phyloP scores from a whole-genome alignment of 345 rosid genomes.

The Eucalyptus tenuipes region DNA sequence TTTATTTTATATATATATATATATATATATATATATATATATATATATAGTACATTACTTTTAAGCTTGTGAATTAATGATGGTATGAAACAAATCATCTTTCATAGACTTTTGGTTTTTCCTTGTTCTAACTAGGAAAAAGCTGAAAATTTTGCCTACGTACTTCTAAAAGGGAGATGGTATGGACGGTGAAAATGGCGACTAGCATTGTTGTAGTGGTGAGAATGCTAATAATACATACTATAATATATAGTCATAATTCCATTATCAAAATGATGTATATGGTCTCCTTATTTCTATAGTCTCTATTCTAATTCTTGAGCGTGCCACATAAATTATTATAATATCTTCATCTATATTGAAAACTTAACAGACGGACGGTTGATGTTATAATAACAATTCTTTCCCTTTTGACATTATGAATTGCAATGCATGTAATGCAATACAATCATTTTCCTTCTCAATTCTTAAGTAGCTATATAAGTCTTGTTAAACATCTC shows the following conservation, averaged over 20 bases:
- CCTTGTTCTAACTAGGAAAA: background rate
- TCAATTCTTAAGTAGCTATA: background rate
- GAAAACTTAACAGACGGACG: background rate
- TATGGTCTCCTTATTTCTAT: background rate
- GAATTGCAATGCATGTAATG: background rate
- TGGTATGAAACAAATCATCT: background rate
- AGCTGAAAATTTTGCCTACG: background rate
- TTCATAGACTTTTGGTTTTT: background rate
- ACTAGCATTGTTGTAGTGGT: background rate
- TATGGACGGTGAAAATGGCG: too few species aligned
- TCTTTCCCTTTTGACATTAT: background rate
- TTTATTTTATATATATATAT: background rate
- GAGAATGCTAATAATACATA: background rate
- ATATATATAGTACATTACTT: background rate
- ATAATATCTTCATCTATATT: background rate
- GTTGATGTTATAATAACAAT: background rate
- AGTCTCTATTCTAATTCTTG: background rate
- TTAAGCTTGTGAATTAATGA: background rate
- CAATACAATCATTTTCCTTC: background rate
- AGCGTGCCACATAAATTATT: background rate
- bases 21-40: fast-evolving
- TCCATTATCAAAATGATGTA: background rate
- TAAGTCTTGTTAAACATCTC: background rate
- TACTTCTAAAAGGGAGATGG: background rate
- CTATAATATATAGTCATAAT: background rate